Evolutionary conservation across 2,329 filamentous ascomycete species (phyloP), one percentile per base, ranked within the genome.

Genomic region (Periconia macrospinosa): DNA sequence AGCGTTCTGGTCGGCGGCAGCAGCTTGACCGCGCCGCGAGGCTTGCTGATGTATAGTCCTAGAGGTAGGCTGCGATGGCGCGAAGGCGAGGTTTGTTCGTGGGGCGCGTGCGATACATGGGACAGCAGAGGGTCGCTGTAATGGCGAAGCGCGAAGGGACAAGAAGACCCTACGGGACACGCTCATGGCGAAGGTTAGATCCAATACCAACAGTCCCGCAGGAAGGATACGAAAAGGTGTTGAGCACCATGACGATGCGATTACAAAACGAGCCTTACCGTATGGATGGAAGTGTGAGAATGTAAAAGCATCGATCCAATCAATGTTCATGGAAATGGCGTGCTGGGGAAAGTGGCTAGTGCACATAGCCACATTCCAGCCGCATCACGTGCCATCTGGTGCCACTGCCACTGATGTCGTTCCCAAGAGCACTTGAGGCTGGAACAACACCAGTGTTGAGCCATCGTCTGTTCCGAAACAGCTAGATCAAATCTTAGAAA

Each of bases 41-140:
- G 63, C 49, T 30, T 71, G 68, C 11, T 68, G 66, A 52, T 74
- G 70, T 27, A 74, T 57, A 30, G 58, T 58, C 35, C 68, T 54
- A 5, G 58, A 59, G 9, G 62, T 64, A 14, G 64, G 63, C 33
- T 65, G 66, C 13, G 52, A 58, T 59, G 59, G 58, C 9, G 59
- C 49, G 13, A 59, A 56, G 3, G 59, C 35, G 20, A 56, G 44
- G 14, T 57, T 49, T 18, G 43, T 37, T 14, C 58, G 62, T 11
- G 53, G 18, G 18, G 56, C 37, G 40, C 43, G 57, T 13, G 46
- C 41, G 41, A 58, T 48, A 43, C 43, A 52, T 51, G 41, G 33
- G 19, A 52, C 23, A 3, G 43, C 50, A 15, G 50, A 49, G 19
- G 59, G 54, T 53, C 61, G 60, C 27, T 37, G 41, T 45, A 40